These are phyloP conservation scores for Chaetomium strumarium DNA, from an alignment of 2,329 filamentous ascomycete genomes.

Conservation along the genomic window DNA sequence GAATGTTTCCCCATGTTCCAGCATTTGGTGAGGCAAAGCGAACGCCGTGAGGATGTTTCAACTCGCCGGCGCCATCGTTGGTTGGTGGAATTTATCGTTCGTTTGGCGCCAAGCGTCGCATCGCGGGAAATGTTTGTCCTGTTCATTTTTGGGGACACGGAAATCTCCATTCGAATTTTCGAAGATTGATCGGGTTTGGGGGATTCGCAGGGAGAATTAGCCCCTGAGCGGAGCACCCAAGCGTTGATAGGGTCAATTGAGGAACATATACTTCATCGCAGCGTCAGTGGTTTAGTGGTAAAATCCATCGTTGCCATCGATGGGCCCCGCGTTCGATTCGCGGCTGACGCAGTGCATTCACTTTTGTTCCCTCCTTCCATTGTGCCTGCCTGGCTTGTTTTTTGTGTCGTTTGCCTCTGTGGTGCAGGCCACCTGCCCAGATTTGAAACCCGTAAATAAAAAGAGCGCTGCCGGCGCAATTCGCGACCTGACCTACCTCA, in stretches of 20 bases:
- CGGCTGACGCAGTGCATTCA: too few species aligned
- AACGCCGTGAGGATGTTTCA: background rate
- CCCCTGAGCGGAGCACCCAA: too few species aligned
- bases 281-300: conserved; percentile 46
- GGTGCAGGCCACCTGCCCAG: too few species aligned
- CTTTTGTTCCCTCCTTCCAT: too few species aligned
- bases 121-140: background rate
- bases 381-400: too few species aligned
- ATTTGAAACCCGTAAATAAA: too few species aligned
- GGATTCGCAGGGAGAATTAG: background rate
- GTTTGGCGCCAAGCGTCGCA: background rate
- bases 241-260: too few species aligned
- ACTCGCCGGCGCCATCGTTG: background rate
- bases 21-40: background rate
- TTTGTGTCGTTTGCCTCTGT: too few species aligned
- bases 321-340: conserved; percentile 37
- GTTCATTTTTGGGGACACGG: background rate
- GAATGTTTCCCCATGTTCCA: background rate
- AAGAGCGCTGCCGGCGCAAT: too few species aligned
- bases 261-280: background rate
- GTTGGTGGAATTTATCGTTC: conserved; percentile 2
- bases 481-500: too few species aligned
- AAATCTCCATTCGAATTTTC: background rate
- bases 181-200: background rate
- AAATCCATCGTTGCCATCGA: conserved; percentile 50